Percentiles rank a stretch among this genome's conserved stretches.
Evolutionary conservation across 257 asterid genomes (phyloP).

Genomic region (Solanum chiquidenum): DNA sequence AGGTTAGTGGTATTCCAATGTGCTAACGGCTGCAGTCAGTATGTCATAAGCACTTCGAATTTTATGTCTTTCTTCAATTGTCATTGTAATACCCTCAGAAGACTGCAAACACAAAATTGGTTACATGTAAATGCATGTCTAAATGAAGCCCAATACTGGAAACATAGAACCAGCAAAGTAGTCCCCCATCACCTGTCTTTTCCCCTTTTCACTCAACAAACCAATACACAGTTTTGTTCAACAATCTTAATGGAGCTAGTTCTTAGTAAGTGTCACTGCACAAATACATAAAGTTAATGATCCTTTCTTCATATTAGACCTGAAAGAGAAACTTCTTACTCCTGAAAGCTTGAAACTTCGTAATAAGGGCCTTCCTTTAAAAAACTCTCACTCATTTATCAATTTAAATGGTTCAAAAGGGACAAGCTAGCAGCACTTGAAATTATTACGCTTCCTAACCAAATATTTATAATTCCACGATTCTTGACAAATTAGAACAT

Average conservation of each 20-base stretch:
- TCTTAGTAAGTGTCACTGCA: background rate
- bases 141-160: background rate
- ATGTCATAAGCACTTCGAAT: conserved; percentile 33
- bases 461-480: background rate
- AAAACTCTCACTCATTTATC: background rate
- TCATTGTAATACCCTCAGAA: conserved; percentile 28
- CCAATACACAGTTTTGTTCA: background rate
- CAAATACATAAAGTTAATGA: background rate
- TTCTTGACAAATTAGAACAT: background rate
- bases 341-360: background rate
- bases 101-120: conserved; percentile 31
- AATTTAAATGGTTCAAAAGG: background rate
- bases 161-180: background rate
- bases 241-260: background rate
- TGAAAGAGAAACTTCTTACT: background rate
- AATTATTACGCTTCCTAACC: background rate
- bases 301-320: background rate
- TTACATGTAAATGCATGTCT: background rate
- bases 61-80: conserved; percentile 49
- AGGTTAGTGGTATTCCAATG: conserved; percentile 8
- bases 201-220: background rate
- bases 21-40: conserved; percentile 20
- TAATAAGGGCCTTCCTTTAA: background rate
- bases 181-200: background rate
- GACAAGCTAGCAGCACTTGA: background rate